A percentile compares a stretch with the other conserved stretches of the same genome.
These are phyloP conservation scores for Solanum acaule DNA, from an alignment of 257 asterid species.

Conservation along the genomic window DNA sequence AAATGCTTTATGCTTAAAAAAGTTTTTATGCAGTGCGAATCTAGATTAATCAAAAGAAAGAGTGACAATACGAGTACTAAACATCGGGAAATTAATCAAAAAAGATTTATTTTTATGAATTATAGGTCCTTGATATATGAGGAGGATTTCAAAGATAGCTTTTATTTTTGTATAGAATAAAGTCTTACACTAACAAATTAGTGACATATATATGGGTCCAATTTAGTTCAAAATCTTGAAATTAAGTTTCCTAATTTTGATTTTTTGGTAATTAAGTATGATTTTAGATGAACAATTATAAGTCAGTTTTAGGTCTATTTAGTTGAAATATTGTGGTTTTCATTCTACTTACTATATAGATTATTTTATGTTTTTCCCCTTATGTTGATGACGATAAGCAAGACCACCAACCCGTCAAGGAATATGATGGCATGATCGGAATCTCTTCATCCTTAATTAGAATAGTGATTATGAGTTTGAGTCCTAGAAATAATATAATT, in stretches of 20 bases:
- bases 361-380: too few species aligned
- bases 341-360: too few species aligned
- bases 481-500: too few species aligned
- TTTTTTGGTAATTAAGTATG: not conserved
- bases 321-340: not conserved
- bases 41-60: not conserved
- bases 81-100: too few species aligned
- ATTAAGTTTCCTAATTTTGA: not conserved
- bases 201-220: not conserved
- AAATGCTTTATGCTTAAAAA: accelerated
- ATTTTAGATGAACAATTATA: not conserved
- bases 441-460: too few species aligned
- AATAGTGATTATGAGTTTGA: too few species aligned
- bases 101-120: not conserved
- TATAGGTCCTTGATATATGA: not conserved
- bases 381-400: too few species aligned
- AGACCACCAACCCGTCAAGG: too few species aligned
- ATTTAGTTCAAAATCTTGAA: not conserved
- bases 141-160: not conserved
- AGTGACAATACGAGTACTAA: too few species aligned
- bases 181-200: not conserved
- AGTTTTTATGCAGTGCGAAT: accelerated
- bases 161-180: not conserved
- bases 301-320: not conserved
- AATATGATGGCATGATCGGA: too few species aligned